Evolutionary conservation across 1,284 basidiomycete species (phyloP).

Genomic region (Cryptococcus sp.): DNA sequence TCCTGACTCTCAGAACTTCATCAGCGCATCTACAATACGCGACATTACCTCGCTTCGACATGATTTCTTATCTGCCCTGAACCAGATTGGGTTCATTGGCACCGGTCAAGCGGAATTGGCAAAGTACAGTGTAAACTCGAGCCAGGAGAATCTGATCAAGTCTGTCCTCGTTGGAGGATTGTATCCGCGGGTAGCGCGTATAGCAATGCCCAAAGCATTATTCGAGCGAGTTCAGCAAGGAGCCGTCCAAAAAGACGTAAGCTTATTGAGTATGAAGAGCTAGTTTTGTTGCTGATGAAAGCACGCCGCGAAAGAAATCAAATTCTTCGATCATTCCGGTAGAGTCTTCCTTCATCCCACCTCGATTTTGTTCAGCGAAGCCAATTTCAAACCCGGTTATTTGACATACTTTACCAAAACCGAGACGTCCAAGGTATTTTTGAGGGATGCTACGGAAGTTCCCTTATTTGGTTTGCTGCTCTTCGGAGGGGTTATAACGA

Average conservation of each 20-base stretch:
- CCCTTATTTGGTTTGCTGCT: constrained; percentile 78
- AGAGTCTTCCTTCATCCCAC: constrained; percentile 62
- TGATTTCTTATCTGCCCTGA: constrained; percentile 71
- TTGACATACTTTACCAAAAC: constrained; percentile 78
- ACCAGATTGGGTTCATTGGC: constrained; percentile 66
- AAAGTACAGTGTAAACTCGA: constrained; percentile 54
- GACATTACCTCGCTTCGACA: constrained; percentile 74
- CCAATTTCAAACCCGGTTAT: constrained; percentile 71
- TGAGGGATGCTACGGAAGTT: constrained; percentile 88
- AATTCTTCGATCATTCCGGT: constrained; percentile 60
- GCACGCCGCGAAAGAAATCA: constrained; percentile 74
- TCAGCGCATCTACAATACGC: constrained; percentile 68
- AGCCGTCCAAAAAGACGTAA: constrained; percentile 65
- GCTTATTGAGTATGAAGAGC: constrained; percentile 4
- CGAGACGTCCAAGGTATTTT: constrained; percentile 76
- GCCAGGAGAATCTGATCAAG: constrained; percentile 70
- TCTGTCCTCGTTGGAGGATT: constrained; percentile 74
- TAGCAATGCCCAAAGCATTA: constrained; percentile 70
- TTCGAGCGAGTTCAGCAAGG: constrained; percentile 79
- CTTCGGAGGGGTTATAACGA: constrained; percentile 73
- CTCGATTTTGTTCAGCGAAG: constrained; percentile 72
- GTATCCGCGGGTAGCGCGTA: constrained; percentile 71
- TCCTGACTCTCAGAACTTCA: constrained; percentile 83
- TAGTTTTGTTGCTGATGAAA: constrained; percentile 5
- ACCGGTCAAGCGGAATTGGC: constrained; percentile 47